Conservation (phyloP, 768 basidiomycete species). For the Ramaria sp. region DNA sequence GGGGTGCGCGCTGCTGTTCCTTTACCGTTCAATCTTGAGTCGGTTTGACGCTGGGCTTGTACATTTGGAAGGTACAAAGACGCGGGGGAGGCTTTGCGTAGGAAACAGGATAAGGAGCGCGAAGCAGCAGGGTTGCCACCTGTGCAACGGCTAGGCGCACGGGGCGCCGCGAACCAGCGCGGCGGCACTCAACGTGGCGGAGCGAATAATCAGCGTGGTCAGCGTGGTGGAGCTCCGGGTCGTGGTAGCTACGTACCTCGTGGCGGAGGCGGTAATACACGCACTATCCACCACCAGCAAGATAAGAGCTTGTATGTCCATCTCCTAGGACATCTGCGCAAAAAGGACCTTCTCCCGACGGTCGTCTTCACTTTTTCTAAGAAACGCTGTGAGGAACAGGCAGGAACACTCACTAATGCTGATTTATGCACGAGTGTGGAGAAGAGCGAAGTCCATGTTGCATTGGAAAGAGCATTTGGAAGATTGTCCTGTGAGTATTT, state of each 20-base stretch:
- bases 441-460: conserved; percentile 95
- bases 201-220: conserved; percentile 37
- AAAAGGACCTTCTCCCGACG: conserved; percentile 79
- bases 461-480: conserved; percentile 83
- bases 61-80: conserved; percentile 69
- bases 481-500: conserved; percentile 67
- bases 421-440: conserved; percentile 85
- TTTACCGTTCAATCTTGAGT: not conserved
- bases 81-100: conserved; percentile 75
- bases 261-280: conserved; percentile 33
- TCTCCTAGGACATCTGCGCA: conserved; percentile 75
- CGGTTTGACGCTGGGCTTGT: not conserved
- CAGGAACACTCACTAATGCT: conserved; percentile 73
- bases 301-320: conserved; percentile 95
- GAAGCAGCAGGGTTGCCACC: conserved; percentile 90
- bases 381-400: conserved; percentile 95
- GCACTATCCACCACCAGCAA: conserved; percentile 53
- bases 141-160: conserved; percentile 73
- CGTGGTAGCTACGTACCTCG: conserved; percentile 24
- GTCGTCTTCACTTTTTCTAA: conserved; percentile 98
- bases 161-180: conserved; percentile 48
- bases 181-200: conserved; percentile 36
- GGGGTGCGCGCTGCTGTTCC: conserved; percentile 42
- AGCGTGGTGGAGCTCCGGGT: conserved; percentile 32
- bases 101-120: conserved; percentile 97